Percentiles rank a stretch among this genome's conserved stretches.
Conservation (phyloP, 2,329 filamentous ascomycete species). For the Pseudogymnoascus sp. region DNA sequence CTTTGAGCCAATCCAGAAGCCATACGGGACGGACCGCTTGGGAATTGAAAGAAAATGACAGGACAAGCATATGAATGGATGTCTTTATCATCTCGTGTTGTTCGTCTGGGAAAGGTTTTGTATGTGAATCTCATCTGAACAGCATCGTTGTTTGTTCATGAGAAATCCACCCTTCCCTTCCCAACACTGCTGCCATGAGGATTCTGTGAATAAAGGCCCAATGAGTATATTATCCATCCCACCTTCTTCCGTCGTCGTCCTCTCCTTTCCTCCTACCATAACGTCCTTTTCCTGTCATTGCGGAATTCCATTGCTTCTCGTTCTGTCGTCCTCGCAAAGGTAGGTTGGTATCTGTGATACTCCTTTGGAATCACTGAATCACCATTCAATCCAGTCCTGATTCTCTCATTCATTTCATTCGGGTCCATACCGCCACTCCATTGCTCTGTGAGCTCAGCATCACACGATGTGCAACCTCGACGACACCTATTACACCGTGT, state of each 20-base stretch:
- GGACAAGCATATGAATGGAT: background rate
- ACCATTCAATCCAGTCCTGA: background rate
- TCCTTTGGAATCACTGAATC: background rate
- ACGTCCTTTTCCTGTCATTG: background rate
- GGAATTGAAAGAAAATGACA: background rate
- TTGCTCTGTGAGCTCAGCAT: background rate
- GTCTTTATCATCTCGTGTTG: background rate
- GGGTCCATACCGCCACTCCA: background rate
- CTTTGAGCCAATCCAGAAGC: background rate
- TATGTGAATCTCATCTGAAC: conserved; percentile 8
- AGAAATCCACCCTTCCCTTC: background rate
- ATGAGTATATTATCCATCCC: background rate
- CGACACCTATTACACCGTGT: background rate
- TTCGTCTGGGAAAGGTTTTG: background rate
- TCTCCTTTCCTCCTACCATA: background rate
- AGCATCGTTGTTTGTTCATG: background rate
- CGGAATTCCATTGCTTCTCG: background rate
- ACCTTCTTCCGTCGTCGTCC: background rate
- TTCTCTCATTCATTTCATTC: background rate
- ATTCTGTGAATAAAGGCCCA: background rate
- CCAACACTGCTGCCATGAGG: background rate
- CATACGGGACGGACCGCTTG: background rate
- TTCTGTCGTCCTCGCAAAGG: background rate
- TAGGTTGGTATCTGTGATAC: conserved; percentile 1
- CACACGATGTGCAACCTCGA: conserved; percentile 1